Percentiles rank a stretch among this genome's conserved stretches.
These are phyloP conservation scores for Solanum lignicaule DNA, from an alignment of 257 asterid genomes.

Conservation along the genomic window DNA sequence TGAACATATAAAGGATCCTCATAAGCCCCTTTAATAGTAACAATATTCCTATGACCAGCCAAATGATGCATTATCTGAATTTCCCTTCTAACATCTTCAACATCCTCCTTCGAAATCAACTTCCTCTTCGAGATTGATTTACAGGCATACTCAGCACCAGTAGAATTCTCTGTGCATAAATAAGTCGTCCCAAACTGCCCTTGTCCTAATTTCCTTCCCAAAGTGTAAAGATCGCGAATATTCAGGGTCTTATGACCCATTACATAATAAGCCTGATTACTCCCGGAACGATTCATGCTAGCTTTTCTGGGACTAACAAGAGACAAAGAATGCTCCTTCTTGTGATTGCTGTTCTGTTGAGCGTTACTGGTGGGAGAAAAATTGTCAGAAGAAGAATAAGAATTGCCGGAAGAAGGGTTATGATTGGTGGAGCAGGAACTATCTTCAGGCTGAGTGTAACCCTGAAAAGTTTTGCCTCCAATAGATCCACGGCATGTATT, in stretches of 20 bases:
- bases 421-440: not conserved
- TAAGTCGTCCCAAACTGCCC: constrained; percentile 10
- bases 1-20: constrained; percentile 6
- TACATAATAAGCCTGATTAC: not conserved
- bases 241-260: not conserved
- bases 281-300: not conserved
- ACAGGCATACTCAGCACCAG: not conserved
- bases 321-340: not conserved
- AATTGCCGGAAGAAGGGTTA: not conserved
- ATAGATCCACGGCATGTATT: constrained; percentile 6
- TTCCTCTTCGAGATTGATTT: constrained; percentile 5
- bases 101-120: constrained; percentile 1
- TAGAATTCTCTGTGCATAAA: not conserved
- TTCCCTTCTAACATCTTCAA: constrained; percentile 8
- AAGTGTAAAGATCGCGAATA: not conserved
- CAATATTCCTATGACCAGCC: constrained; percentile 4
- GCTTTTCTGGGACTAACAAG: not conserved
- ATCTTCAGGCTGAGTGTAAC: not conserved
- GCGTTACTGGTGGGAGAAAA: not conserved
- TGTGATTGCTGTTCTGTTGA: not conserved
- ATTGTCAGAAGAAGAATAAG: not conserved
- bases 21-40: constrained; percentile 2
- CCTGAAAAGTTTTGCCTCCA: not conserved
- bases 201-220: constrained; percentile 3
- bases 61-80: constrained; percentile 15